These are phyloP conservation scores for Phialemoniopsis sp. DNA, from an alignment of 2,329 filamentous ascomycete genomes.

Conservation along the genomic window DNA sequence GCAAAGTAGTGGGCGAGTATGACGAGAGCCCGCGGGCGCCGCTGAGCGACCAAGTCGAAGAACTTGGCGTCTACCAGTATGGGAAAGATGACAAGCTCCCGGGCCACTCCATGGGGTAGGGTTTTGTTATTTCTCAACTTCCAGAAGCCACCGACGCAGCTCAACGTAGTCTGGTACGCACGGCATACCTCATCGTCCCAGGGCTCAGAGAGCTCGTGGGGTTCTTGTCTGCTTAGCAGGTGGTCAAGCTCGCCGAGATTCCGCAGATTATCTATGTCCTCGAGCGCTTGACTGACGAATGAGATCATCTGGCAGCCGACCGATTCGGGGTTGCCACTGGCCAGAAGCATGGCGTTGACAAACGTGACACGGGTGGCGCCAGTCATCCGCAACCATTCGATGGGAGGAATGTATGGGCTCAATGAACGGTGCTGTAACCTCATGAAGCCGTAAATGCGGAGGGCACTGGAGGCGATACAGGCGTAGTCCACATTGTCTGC, in stretches of 20 bases:
- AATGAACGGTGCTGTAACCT: no score
- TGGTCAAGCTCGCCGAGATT: constrained; percentile 5
- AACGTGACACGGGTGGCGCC: constrained; percentile 18
- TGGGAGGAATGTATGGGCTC: constrained; percentile 13
- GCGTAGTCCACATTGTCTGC: no score
- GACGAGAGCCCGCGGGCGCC: constrained; percentile 17
- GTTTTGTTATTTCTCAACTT: no score
- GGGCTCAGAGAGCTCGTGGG: constrained; percentile 8
- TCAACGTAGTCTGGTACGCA: constrained; percentile 19
- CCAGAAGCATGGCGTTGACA: constrained; percentile 15
- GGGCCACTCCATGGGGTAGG: no score
- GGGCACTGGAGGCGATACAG: no score
- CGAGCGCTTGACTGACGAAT: constrained; percentile 7
- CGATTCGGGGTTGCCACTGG: neutral
- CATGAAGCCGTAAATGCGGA: no score
- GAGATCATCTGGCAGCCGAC: no score
- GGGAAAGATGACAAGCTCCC: constrained; percentile 16
- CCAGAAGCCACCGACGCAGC: constrained; percentile 16
- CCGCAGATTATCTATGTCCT: no score
- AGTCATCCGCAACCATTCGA: constrained; percentile 15
- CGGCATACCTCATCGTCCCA: constrained; percentile 15
- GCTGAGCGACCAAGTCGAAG: constrained; percentile 14
- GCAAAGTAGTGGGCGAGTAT: constrained; percentile 19
- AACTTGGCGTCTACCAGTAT: constrained; percentile 15
- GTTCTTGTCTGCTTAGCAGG: constrained; percentile 11